These are phyloP conservation scores for Syncephalis fuscata DNA, from an alignment of 371 early-diverging fungal species.

Conservation along the genomic window DNA sequence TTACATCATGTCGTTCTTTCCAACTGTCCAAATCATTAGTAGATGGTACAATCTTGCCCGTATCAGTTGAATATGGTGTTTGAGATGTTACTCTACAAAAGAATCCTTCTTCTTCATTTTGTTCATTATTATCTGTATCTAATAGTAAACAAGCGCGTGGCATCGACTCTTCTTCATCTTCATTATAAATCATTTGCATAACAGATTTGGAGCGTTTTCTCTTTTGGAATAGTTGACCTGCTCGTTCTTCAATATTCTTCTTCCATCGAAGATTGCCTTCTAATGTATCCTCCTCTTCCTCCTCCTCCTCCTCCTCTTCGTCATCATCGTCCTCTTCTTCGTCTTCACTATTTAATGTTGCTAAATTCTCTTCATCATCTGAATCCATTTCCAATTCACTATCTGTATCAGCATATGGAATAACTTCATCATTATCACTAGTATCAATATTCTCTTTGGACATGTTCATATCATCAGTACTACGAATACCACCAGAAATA, in stretches of 20 bases:
- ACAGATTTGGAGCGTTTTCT: conserved; percentile 9
- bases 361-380: conserved; percentile 23
- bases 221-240: conserved; percentile 20
- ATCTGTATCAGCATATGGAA: conserved; percentile 56
- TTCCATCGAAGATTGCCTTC: conserved; percentile 60
- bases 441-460: conserved; percentile 2
- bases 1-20: background rate
- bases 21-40: background rate
- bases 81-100: background rate
- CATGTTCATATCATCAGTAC: no score
- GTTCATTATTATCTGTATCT: conserved; percentile 12
- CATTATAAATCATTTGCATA: conserved; percentile 74
- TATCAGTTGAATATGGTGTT: background rate
- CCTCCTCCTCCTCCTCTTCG: conserved; percentile 21
- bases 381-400: conserved; percentile 32
- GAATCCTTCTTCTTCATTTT: conserved; percentile 5
- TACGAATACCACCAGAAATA: conserved; percentile 11
- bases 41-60: no score
- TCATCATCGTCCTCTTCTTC: conserved; percentile 8
- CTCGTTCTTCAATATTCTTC: conserved; percentile 46
- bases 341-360: background rate
- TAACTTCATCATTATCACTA: conserved; percentile 24
- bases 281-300: conserved; percentile 15
- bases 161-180: conserved; percentile 34
- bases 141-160: conserved; percentile 26